Base-by-base conservation (phyloP, 305 asterid genomes). In the Fraxinus sp. region DNA sequence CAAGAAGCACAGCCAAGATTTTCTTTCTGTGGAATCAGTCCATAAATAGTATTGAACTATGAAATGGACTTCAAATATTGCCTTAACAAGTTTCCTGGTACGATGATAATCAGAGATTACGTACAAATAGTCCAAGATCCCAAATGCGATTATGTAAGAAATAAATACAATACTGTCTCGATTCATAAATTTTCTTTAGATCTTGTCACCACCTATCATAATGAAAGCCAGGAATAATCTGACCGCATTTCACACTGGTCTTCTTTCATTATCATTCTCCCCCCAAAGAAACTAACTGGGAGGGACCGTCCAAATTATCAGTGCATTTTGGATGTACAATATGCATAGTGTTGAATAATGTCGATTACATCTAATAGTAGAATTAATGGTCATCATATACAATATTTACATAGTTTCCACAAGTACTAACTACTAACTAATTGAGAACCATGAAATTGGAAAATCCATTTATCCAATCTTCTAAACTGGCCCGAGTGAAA, bases 121-220 rank as follows among this genome's bases (percentile, higher is more conserved):
- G 1, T 68, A 68, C 74, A 28, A 33, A 33, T 16, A 71, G 46
- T 66, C 76, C 76, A 71, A 32, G 13, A 71, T 71, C 24, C 36
- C 76, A 71, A 71, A 32, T 71, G 76, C 26, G 3, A 33, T 71
- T 32, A 71, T 71, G 26, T 32, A 84, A 57, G 68, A 57, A 57
- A 55, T n/a, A 57, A 57, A 18, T 18, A 57, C 68, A 57, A 52
- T n/a, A 18, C 68, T 57, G 68, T 57, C 30, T 64, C 35, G 5
- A 64, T 64, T 64, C 72, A 24, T 64, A 64, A 24, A 1, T 57
- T 64, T 8, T 13, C 72, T 20, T 64, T 10, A 64, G 72, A 64
- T 24, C 72, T 20, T 64, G 72, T 3, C 71, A 59, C 32, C 8
- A 22, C 14, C 71, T 66, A 28, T 66, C 32, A 11, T 26, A 28